phyloP scores from a whole-genome alignment of 768 basidiomycete genomes.

The Crassisporium funariophilum region DNA sequence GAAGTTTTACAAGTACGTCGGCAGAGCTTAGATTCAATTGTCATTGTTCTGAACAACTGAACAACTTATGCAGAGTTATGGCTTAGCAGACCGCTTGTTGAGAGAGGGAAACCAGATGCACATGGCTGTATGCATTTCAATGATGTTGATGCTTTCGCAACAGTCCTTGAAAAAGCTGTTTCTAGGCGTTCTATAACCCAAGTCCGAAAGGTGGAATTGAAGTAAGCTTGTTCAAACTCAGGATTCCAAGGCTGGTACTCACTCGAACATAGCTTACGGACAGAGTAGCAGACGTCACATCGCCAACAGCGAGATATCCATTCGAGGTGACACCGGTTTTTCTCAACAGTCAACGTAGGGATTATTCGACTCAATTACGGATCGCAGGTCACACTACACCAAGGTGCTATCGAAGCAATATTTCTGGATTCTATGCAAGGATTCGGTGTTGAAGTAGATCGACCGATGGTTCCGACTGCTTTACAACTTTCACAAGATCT shows the following conservation, averaged over 20 bases:
- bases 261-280: constrained; percentile 51
- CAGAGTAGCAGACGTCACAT: constrained; percentile 62
- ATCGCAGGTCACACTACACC: constrained; percentile 60
- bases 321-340: constrained; percentile 55
- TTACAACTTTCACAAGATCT: constrained; percentile 48
- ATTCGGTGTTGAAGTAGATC: constrained; percentile 49
- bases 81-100: constrained; percentile 65
- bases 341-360: neutral
- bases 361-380: neutral
- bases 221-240: no score
- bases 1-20: constrained; percentile 56
- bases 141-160: neutral
- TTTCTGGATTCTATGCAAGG: constrained; percentile 57
- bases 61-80: constrained; percentile 60
- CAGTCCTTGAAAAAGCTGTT: neutral
- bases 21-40: no score
- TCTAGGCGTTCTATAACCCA: constrained; percentile 80
- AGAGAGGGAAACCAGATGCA: constrained; percentile 71
- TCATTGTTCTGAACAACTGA: neutral
- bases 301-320: constrained; percentile 66
- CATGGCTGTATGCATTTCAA: constrained; percentile 51
- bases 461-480: constrained; percentile 51
- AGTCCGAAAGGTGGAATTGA: constrained; percentile 59
- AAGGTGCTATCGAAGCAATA: constrained; percentile 63
- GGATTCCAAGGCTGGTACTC: neutral